phyloP scores from a whole-genome alignment of 441 rosid genomes.

The Raphanus hybrid region DNA sequence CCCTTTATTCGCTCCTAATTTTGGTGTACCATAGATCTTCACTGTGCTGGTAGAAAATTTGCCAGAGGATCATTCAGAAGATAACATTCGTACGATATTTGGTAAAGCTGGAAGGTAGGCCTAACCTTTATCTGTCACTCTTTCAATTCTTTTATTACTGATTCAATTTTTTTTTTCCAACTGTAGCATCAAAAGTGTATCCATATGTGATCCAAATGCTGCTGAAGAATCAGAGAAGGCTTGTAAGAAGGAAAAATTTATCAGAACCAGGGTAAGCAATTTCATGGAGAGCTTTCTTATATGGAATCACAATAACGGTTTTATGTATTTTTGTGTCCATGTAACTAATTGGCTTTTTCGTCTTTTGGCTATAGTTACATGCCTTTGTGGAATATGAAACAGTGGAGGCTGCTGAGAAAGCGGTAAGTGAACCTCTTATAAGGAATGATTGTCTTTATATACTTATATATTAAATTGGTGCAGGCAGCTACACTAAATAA shows the following conservation, averaged over 20 bases:
- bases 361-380: constrained; percentile 58
- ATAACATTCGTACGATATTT: constrained; percentile 69
- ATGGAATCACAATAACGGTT: neutral
- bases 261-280: constrained; percentile 66
- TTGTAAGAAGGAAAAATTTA: constrained; percentile 53
- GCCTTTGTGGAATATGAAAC: constrained; percentile 90
- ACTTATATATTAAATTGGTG: constrained; percentile 36
- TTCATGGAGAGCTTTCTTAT: constrained; percentile 7
- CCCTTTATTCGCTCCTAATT: constrained; percentile 34
- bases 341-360: constrained; percentile 22
- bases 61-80: constrained; percentile 85
- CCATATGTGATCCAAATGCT: constrained; percentile 63
- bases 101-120: constrained; percentile 83
- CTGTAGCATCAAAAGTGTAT: constrained; percentile 64
- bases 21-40: constrained; percentile 53
- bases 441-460: neutral
- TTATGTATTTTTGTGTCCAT: constrained; percentile 1
- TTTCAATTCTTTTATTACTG: no score
- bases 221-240: constrained; percentile 64
- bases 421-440: constrained; percentile 56
- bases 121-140: neutral
- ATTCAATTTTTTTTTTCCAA: neutral
- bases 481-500: constrained; percentile 80
- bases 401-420: constrained; percentile 87
- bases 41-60: constrained; percentile 95